These are phyloP conservation scores for Trametes cubensis DNA, from an alignment of 768 basidiomycete genomes.

Conservation along the genomic window DNA sequence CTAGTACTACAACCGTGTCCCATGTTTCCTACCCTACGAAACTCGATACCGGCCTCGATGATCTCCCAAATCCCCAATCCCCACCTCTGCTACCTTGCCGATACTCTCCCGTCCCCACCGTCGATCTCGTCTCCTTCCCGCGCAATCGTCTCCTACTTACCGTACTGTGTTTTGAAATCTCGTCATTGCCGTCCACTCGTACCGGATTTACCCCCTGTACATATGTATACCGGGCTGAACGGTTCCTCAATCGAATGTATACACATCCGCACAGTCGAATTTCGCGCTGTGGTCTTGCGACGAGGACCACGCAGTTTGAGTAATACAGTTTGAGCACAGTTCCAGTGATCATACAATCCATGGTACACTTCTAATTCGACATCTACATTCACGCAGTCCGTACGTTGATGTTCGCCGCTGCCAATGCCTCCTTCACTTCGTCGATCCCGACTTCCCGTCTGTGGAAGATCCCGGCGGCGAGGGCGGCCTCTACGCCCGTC, in stretches of 20 bases:
- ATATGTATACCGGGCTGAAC: slow-evolving; percentile 19
- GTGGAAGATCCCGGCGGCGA: slow-evolving; percentile 98
- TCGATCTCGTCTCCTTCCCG: not conserved
- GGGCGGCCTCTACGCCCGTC: slow-evolving; percentile 84
- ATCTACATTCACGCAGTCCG: slow-evolving; percentile 30
- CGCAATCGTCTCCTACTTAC: slow-evolving; percentile 7
- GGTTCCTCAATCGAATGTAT: slow-evolving; percentile 3
- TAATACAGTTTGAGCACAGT: not conserved
- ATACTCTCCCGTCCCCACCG: not conserved
- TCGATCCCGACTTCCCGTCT: slow-evolving; percentile 81
- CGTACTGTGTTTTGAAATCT: slow-evolving; percentile 20
- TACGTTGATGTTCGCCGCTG: slow-evolving; percentile 51
- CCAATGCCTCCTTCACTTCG: slow-evolving; percentile 72
- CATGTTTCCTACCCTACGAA: slow-evolving; percentile 16
- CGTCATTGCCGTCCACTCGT: not conserved
- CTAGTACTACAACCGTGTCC: slow-evolving; percentile 4
- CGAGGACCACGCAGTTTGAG: too few species aligned
- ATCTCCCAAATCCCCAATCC: not conserved
- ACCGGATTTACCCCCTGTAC: slow-evolving; percentile 14
- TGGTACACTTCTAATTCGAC: not conserved
- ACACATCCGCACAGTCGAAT: slow-evolving; percentile 6
- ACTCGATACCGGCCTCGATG: slow-evolving; percentile 13
- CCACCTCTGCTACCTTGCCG: not conserved
- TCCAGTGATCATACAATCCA: not conserved
- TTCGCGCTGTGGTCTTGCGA: too few species aligned